Conservation (phyloP, 164 flowering plant species). For the Amborella trichopoda region DNA sequence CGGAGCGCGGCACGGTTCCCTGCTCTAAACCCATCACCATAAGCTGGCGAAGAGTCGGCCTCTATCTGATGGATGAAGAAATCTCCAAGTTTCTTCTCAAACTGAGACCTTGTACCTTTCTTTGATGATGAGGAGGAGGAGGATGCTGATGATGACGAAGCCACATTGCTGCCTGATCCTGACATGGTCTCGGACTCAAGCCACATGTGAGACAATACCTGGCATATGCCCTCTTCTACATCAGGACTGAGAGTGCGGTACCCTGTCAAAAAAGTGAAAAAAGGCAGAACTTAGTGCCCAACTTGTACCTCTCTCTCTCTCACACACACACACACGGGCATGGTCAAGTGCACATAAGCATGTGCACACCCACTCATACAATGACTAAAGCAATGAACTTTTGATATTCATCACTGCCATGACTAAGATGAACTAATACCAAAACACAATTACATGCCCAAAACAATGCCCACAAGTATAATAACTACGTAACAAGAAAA, state of each 20-base stretch:
- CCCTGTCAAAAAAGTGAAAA: no score
- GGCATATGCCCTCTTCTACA: constrained; percentile 97
- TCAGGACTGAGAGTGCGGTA: constrained; percentile 58
- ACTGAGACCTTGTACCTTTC: constrained; percentile 38
- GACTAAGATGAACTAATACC: no score
- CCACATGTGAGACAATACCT: constrained; percentile 96
- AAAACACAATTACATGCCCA: no score
- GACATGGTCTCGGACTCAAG: constrained; percentile 48
- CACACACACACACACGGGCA: no score
- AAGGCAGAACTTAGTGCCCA: no score
- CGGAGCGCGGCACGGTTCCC: constrained; percentile 61
- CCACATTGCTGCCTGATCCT: constrained; percentile 29
- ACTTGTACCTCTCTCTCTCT: no score
- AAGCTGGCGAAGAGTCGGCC: constrained; percentile 72
- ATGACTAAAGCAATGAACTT: no score
- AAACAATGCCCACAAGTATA: not conserved
- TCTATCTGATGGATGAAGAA: constrained; percentile 91
- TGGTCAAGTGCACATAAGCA: no score
- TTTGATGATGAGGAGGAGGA: constrained; percentile 28
- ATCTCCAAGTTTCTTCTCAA: constrained; percentile 75
- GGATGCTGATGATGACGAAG: constrained; percentile 31
- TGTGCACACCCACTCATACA: no score
- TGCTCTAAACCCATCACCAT: constrained; percentile 85
- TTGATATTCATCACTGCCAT: no score
- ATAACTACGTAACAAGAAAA: not conserved